Conservation (phyloP, 169 alveolate genomes). For the Miamiensis avidus region DNA sequence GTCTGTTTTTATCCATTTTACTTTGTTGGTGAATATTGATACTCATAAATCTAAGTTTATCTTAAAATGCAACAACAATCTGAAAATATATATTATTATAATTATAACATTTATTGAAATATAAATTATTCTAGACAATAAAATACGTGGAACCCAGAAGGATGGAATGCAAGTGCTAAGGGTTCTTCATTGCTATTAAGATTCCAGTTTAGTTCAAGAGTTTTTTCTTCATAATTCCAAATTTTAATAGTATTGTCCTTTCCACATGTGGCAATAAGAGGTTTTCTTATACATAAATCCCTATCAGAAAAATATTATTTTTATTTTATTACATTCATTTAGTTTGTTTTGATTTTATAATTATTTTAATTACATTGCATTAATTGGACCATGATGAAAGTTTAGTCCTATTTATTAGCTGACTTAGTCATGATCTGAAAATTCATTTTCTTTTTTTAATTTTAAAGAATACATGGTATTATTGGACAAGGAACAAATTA, state of each 20-base stretch:
- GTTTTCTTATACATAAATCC: slow-evolving; percentile 92
- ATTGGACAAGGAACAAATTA: slow-evolving; percentile 6
- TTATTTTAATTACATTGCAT: neutral
- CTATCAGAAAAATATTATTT: slow-evolving; percentile 48
- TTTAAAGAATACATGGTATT: slow-evolving; percentile 16
- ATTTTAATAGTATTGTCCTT: slow-evolving; percentile 91
- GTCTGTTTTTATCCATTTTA: slow-evolving; percentile 40
- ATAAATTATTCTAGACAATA: neutral
- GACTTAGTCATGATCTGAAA: slow-evolving; percentile 6
- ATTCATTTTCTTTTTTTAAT: slow-evolving; percentile 13
- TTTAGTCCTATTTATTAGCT: slow-evolving; percentile 20
- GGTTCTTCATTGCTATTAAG: slow-evolving; percentile 87
- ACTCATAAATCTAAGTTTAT: slow-evolving; percentile 88
- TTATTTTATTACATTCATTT: neutral
- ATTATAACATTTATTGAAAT: neutral
- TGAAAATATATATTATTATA: neutral
- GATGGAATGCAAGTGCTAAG: slow-evolving; percentile 92
- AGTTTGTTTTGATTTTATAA: neutral
- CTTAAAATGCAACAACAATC: slow-evolving; percentile 91
- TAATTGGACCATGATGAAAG: slow-evolving; percentile 23
- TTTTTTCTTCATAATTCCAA: slow-evolving; percentile 90
- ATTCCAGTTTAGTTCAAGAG: slow-evolving; percentile 84
- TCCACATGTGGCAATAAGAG: slow-evolving; percentile 92
- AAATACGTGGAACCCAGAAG: slow-evolving; percentile 87
- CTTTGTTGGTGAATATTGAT: slow-evolving; percentile 46